Base-by-base conservation (phyloP, 2,329 filamentous ascomycete species). In the Penicillium griseofulvum region DNA sequence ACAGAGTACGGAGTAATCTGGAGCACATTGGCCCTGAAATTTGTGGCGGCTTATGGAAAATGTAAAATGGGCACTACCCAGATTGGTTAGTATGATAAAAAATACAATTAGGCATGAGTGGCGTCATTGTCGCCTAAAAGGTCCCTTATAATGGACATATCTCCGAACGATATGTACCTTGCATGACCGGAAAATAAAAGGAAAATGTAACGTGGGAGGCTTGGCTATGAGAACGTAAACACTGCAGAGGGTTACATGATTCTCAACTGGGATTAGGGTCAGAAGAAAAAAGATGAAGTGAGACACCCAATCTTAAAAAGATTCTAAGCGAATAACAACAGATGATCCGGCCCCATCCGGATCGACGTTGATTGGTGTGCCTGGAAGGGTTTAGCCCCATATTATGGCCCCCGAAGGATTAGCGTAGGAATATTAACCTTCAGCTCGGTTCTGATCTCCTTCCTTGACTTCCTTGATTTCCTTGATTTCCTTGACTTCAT, bases 271-370 rank as follows among this genome's bases (percentile, higher is more conserved):
- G 33, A 17, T 45, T 45, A 8, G 22, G 5, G 22, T 22, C 11
- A 19, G 7, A 12, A 16, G 44, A 26, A 12, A 34, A 47, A 1
- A 9, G 2, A 28, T 28, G 26, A 41, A 33, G 37, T 49, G 47
- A 49, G 47, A 49, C 47, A 49, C 3, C 3, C 14, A 31, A 33
- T 33, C 28, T 49, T 24, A 19, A 41, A 10, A 4, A 41, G 14
- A 4, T 46, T 22, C 22, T 24, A 34, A 49, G 10, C 28, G 22
- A 29, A 41, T 16, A 17, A 31, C 7, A 38, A 50, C 10, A 33
- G 31, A 19, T 45, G 41, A 51, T 54, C 47, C 41, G 47, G 52
- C 26, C 19, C 16, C 6, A n/a, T 45, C 47, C 19, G 47, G 39
- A 45, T 45, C 6, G 24, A 2, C 24, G 16, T 0, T 54, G 47